These are phyloP conservation scores for Penicillium steckii DNA, from an alignment of 495 filamentous ascomycete species.

Conservation along the genomic window DNA sequence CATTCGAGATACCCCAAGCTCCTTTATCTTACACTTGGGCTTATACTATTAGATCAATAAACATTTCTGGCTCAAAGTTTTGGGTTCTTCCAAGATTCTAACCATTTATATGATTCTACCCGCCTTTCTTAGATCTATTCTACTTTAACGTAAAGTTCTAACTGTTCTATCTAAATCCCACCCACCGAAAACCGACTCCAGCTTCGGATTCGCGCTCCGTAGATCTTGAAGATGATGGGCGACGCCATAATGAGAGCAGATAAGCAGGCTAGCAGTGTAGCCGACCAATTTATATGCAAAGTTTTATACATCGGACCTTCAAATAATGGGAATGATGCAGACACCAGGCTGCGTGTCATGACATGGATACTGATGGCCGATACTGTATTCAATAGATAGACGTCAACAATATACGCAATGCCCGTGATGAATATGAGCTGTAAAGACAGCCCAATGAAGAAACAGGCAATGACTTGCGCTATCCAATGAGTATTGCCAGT, in stretches of 20 bases:
- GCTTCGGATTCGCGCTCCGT: constrained; percentile 28
- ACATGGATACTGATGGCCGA: constrained; percentile 63
- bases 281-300: constrained; percentile 60
- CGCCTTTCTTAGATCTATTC: background rate
- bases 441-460: constrained; percentile 25
- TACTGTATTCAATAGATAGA: constrained; percentile 48
- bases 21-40: background rate
- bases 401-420: constrained; percentile 55
- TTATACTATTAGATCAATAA: background rate
- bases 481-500: constrained; percentile 28
- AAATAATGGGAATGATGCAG: constrained; percentile 34
- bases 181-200: constrained; percentile 25
- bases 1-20: constrained; percentile 27
- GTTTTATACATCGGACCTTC: constrained; percentile 23
- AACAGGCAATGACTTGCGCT: constrained; percentile 26
- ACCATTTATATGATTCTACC: background rate
- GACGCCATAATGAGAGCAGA: constrained; percentile 36
- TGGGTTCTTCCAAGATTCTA: background rate
- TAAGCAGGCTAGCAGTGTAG: constrained; percentile 56
- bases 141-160: background rate
- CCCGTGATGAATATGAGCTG: constrained; percentile 31
- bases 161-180: background rate
- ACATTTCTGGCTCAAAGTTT: background rate
- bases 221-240: constrained; percentile 32
- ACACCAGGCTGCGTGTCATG: constrained; percentile 57